These are phyloP conservation scores for Roridomyces roridus DNA, from an alignment of 768 basidiomycete genomes.

Conservation along the genomic window DNA sequence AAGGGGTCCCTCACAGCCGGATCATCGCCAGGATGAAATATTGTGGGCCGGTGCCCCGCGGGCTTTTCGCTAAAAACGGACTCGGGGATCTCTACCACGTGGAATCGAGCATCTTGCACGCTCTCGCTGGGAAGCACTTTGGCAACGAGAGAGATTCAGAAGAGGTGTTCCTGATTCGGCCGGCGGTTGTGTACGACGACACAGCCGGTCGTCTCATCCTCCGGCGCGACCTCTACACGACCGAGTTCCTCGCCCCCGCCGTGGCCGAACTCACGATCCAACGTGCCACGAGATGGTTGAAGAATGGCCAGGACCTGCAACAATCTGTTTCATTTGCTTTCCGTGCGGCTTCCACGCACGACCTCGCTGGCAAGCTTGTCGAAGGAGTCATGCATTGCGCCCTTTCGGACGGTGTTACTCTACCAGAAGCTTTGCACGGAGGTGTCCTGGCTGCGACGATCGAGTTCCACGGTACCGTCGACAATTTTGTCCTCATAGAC, in stretches of 20 bases:
- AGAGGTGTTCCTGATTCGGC: not conserved
- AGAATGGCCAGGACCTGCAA: not conserved
- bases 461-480: constrained; percentile 4
- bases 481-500: not conserved
- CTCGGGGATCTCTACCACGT: not conserved
- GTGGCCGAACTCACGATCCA: not conserved
- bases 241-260: constrained; percentile 2
- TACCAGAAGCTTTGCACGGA: constrained; percentile 1
- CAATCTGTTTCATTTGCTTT: not conserved
- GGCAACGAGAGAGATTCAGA: not conserved
- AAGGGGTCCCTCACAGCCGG: not conserved
- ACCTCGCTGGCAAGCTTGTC: constrained; percentile 4
- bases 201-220: not conserved
- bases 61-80: not conserved
- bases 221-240: not conserved
- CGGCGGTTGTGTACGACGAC: not conserved
- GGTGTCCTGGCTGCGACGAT: not conserved
- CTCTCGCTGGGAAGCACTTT: not conserved
- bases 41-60: not conserved
- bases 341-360: not conserved
- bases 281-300: not conserved
- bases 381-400: constrained; percentile 11
- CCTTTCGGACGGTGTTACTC: not conserved
- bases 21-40: not conserved
- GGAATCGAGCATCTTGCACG: not conserved